phyloP scores from a whole-genome alignment of 768 basidiomycete genomes.

The Lactarius hatsudake region DNA sequence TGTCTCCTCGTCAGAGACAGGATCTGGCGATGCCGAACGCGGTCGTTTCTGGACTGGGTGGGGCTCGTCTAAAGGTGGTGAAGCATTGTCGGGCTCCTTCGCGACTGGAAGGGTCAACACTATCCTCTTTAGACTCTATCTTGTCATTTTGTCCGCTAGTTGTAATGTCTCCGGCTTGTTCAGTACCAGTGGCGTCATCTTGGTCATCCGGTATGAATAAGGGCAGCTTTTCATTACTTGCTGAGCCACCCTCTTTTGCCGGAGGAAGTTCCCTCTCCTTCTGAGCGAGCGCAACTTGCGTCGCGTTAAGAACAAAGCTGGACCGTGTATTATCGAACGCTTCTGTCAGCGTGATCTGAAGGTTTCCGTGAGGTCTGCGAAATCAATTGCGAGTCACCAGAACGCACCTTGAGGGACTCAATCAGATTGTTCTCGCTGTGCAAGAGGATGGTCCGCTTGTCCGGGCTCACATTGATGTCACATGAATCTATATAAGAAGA shows the following conservation, averaged over 20 bases:
- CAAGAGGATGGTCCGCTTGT: constrained; percentile 92
- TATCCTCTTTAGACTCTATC: neutral
- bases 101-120: neutral
- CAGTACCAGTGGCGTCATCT: neutral
- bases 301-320: constrained; percentile 26
- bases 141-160: neutral
- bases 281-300: constrained; percentile 15
- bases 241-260: neutral
- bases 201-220: constrained; percentile 17
- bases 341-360: constrained; percentile 20
- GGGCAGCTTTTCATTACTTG: neutral
- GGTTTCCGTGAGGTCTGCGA: neutral
- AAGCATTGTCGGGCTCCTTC: neutral
- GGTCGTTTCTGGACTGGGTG: constrained; percentile 11
- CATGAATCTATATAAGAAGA: constrained; percentile 52
- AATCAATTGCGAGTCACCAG: neutral
- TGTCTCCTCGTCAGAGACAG: neutral
- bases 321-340: constrained; percentile 22
- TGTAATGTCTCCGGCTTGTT: neutral
- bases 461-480: constrained; percentile 95
- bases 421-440: constrained; percentile 85
- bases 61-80: neutral
- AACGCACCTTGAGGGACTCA: constrained; percentile 66
- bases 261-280: neutral
- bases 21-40: constrained; percentile 4